Evolutionary conservation across 352 stramenopile genomes (phyloP).

Genomic region (Phytophthora idaei): DNA sequence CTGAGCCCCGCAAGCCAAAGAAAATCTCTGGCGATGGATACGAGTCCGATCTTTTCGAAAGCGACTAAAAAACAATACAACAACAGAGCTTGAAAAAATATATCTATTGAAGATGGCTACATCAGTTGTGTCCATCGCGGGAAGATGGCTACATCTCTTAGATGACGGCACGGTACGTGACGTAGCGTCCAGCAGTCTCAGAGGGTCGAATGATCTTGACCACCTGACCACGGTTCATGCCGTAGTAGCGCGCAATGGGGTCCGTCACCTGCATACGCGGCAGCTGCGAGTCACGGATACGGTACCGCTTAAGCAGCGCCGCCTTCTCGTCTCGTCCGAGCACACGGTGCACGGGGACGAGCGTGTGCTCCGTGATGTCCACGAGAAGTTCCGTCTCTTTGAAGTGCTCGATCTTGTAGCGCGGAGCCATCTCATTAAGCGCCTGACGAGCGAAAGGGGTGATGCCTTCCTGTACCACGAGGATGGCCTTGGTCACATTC

Average conservation of each 20-base stretch:
- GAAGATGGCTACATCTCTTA: slow-evolving; percentile 52
- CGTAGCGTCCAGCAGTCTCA: slow-evolving; percentile 99
- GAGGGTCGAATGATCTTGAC: slow-evolving; percentile 99
- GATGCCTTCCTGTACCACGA: slow-evolving; percentile 96
- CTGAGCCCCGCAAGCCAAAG: neutral
- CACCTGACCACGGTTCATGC: slow-evolving; percentile 97
- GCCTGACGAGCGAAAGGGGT: slow-evolving; percentile 98
- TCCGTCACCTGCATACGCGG: slow-evolving; percentile 99
- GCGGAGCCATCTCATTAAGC: slow-evolving; percentile 94
- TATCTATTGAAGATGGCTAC: slow-evolving; percentile 15
- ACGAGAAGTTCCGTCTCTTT: slow-evolving; percentile 99
- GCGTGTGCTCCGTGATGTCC: slow-evolving; percentile 99
- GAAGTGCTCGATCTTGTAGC: slow-evolving; percentile 97
- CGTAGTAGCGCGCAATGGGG: slow-evolving; percentile 98
- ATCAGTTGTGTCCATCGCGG: neutral
- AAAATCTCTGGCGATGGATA: slow-evolving; percentile 39
- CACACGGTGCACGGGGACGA: slow-evolving; percentile 99
- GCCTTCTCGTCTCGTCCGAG: slow-evolving; percentile 97
- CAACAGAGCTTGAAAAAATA: slow-evolving; percentile 10
- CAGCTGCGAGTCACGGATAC: slow-evolving; percentile 99
- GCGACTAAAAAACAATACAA: slow-evolving; percentile 30
- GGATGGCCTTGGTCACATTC: slow-evolving; percentile 97
- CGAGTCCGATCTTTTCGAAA: slow-evolving; percentile 68
- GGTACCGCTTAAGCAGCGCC: slow-evolving; percentile 98
- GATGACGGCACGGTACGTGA: slow-evolving; percentile 99